Conservation (phyloP, 768 basidiomycete species). For the Auriscalpium orientale region DNA sequence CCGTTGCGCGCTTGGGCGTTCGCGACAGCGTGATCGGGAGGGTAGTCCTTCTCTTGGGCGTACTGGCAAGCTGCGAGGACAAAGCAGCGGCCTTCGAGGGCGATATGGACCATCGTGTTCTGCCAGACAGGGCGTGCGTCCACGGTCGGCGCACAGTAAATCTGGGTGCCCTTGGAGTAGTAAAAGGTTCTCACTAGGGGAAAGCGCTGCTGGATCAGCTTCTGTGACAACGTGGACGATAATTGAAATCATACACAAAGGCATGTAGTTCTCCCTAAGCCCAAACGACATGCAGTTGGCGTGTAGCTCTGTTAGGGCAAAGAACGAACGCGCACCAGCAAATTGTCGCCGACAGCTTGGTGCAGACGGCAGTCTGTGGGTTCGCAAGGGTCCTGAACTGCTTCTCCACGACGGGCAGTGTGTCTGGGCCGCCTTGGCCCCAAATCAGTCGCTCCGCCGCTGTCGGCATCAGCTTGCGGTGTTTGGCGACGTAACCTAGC, state of each 20-base stretch:
- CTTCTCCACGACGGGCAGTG: conserved; percentile 40
- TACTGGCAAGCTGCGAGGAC: conserved; percentile 59
- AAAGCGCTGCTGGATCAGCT: no score
- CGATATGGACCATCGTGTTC: conserved; percentile 53
- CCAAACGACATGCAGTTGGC: no score
- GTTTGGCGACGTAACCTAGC: conserved; percentile 43
- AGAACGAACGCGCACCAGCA: conserved; percentile 39
- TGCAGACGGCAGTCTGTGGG: conserved; percentile 19
- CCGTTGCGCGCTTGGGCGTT: conserved; percentile 30
- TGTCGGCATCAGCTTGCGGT: conserved; percentile 60
- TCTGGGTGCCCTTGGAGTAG: conserved; percentile 49
- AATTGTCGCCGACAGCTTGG: conserved; percentile 49
- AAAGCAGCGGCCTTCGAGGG: conserved; percentile 62
- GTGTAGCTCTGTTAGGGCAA: no score
- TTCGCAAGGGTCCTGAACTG: conserved; percentile 25
- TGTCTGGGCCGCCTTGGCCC: conserved; percentile 51
- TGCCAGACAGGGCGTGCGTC: conserved; percentile 52
- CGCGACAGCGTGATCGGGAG: conserved; percentile 36
- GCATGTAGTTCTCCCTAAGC: conserved; percentile 65
- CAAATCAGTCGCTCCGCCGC: conserved; percentile 53
- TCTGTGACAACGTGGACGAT: no score
- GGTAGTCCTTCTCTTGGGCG: conserved; percentile 47
- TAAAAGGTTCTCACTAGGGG: conserved; percentile 47
- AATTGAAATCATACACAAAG: conserved; percentile 35
- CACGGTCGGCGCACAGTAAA: conserved; percentile 63